Base-by-base conservation (phyloP, 2,329 filamentous ascomycete species). In the Paraphaeosphaeria minitans region DNA sequence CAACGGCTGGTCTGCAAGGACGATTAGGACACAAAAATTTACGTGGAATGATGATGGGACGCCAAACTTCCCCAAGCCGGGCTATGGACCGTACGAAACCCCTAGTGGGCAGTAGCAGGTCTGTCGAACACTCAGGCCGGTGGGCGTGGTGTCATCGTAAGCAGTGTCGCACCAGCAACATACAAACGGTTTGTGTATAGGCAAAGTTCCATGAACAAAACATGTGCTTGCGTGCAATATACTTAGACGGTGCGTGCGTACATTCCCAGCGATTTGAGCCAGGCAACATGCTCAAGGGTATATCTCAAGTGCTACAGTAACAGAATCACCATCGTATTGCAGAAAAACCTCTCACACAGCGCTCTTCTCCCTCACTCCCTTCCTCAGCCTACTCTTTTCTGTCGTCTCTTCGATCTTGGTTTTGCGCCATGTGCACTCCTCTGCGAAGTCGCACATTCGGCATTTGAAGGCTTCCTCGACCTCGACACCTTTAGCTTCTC, bases 381-480 rank as follows among this genome's bases (percentile, higher is more conserved):
- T 60, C 53, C 68, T 60, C 5, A 73, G 61, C 53, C 72, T 57
- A 43, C 70, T 66, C 60, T 77, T 79, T 61, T 76, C 68, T n/a
- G 74, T 75, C 22, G 79, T 80, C 70, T 90, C 86, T 60, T 86
- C 83, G 55, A 93, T 86, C 76, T 90, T 89, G 12, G 82, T 82
- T 66, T 84, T 82, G 39, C 93, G 82, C 94, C 94, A 98, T 13
- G 84, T 83, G 74, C 94, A 98, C 1, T 81, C 82, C 2, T 91
- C 88, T 0, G 84, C 86, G 75, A 97, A 97, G 65, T 96, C 92
- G 71, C 94, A 98, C 24, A 83, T 86, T 21, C 87, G 81, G 73
- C 94, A 98, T 75, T 97, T 98, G 78, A 89, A 96, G 0, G 92
- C 91, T 66, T 97, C 93, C 69, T 93, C 89, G 7, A 96, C 84